These are phyloP conservation scores for Apiospora phragmitis DNA, from an alignment of 2,329 filamentous ascomycete species.

Conservation along the genomic window DNA sequence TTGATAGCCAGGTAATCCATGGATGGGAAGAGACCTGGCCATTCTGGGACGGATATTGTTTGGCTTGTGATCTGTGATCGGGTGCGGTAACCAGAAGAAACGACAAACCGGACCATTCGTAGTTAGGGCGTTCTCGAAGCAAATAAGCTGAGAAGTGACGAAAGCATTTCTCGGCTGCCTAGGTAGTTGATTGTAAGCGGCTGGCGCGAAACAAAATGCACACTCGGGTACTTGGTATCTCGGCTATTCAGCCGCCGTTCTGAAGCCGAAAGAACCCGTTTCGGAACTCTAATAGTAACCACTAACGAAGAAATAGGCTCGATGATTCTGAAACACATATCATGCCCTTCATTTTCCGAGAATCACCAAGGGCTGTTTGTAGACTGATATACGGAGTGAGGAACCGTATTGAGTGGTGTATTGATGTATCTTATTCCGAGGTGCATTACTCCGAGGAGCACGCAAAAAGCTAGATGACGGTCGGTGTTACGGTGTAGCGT, in stretches of 20 bases:
- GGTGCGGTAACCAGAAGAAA: neutral
- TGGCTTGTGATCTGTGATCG: neutral
- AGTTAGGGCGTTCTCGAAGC: neutral
- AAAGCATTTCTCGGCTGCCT: neutral
- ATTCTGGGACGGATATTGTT: neutral
- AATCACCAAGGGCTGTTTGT: neutral
- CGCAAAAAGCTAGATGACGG: neutral
- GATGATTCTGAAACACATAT: neutral
- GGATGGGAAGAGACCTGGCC: neutral
- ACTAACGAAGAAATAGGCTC: neutral
- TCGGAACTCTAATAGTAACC: neutral
- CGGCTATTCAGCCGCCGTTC: neutral
- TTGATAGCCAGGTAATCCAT: neutral
- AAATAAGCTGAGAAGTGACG: constrained; percentile 5
- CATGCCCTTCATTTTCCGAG: neutral
- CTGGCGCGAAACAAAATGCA: neutral
- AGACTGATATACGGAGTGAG: neutral
- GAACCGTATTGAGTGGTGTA: neutral
- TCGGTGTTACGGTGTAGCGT: constrained; percentile 1
- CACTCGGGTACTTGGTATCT: neutral
- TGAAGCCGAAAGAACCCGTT: neutral
- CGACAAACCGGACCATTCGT: neutral
- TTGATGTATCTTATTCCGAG: neutral
- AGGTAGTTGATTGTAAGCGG: neutral
- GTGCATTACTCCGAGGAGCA: neutral